phyloP scores from a whole-genome alignment of 2,329 filamentous ascomycete genomes.

The Trichophaea hybrida region DNA sequence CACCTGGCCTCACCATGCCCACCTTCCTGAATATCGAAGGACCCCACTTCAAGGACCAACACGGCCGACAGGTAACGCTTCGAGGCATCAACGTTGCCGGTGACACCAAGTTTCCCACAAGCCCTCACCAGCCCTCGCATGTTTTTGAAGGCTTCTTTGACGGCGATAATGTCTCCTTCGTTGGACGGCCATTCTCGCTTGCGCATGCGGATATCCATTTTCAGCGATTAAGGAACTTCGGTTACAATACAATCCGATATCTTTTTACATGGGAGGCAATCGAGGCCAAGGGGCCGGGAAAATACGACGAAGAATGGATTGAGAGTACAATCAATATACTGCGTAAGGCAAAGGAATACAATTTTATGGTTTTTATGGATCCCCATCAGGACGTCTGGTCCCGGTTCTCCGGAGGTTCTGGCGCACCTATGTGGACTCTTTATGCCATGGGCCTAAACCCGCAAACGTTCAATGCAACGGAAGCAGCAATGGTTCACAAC shows the following conservation, averaged over 20 bases:
- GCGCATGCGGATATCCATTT: conserved; percentile 80
- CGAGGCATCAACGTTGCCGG: conserved; percentile 88
- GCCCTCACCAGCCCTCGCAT: conserved; percentile 70
- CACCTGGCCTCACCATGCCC: conserved; percentile 42
- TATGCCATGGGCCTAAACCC: conserved; percentile 90
- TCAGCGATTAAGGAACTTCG: conserved; percentile 67
- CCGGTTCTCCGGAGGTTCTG: conserved; percentile 81
- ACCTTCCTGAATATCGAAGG: conserved; percentile 71
- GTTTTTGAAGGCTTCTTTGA: conserved; percentile 70
- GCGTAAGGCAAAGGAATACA: conserved; percentile 71
- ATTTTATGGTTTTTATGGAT: conserved; percentile 96
- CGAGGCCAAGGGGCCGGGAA: conserved; percentile 76
- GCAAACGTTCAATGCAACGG: conserved; percentile 65
- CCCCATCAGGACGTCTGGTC: conserved; percentile 99
- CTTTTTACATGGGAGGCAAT: conserved; percentile 99
- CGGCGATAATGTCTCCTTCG: conserved; percentile 80
- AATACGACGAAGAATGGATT: conserved; percentile 89
- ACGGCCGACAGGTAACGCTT: conserved; percentile 73
- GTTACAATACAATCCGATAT: conserved; percentile 93
- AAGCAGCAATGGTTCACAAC: conserved; percentile 90
- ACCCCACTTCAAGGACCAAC: conserved; percentile 63
- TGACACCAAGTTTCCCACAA: conserved; percentile 77
- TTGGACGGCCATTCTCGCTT: conserved; percentile 66
- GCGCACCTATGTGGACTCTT: conserved; percentile 93
- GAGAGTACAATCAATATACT: conserved; percentile 77